Conservation (phyloP, 2,329 filamentous ascomycete species). For the Massarina eburnea region DNA sequence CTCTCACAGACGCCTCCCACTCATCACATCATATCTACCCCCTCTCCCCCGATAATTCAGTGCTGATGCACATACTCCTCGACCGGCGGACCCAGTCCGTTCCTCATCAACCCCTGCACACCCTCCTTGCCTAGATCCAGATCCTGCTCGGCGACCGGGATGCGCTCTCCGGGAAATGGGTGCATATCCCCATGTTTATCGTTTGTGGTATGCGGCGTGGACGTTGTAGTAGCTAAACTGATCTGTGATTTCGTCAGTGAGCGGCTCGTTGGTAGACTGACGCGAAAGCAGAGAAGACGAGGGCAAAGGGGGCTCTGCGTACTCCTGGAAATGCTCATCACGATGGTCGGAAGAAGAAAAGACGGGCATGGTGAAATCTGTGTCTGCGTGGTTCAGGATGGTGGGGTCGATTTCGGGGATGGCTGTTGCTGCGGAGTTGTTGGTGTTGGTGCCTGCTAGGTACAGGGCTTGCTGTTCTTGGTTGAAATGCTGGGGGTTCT, state of each 20-base stretch:
- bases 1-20: background rate
- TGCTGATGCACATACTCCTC: constrained; percentile 10
- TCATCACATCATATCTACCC: background rate
- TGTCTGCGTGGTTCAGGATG: constrained; percentile 33
- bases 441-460: background rate
- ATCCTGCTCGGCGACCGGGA: constrained; percentile 33
- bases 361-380: constrained; percentile 32
- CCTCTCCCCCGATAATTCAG: background rate
- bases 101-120: constrained; percentile 17
- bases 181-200: no score
- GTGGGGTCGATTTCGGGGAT: constrained; percentile 30
- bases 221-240: constrained; percentile 31
- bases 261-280: constrained; percentile 12
- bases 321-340: constrained; percentile 9
- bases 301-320: constrained; percentile 10
- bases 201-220: constrained; percentile 21
- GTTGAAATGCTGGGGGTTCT: background rate
- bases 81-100: constrained; percentile 5
- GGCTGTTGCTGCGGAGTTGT: constrained; percentile 2
- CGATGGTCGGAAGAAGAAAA: constrained; percentile 20
- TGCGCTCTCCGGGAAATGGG: no score
- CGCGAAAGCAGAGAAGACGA: constrained; percentile 8
- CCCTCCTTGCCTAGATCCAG: constrained; percentile 27
- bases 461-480: constrained; percentile 1
- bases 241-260: constrained; percentile 36